These are phyloP conservation scores for Pyrus pyrifolia DNA, from an alignment of 306 rosid species.

Conservation along the genomic window DNA sequence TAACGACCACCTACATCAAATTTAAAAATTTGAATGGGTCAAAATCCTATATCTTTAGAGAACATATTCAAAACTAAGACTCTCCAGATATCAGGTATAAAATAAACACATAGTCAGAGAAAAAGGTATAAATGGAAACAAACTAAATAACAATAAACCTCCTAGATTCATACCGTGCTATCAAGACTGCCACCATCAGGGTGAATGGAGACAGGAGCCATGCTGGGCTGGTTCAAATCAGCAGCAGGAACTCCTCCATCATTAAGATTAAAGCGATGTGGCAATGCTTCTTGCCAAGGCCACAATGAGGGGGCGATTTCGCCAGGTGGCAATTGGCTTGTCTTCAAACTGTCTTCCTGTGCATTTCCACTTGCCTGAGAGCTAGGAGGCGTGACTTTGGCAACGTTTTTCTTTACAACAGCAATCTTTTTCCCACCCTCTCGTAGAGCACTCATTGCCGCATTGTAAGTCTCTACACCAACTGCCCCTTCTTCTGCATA, in stretches of 20 bases:
- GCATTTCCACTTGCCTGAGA: slow-evolving; percentile 41
- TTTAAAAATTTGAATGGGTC: slow-evolving; percentile 3
- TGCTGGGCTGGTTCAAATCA: slow-evolving; percentile 42
- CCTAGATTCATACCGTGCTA: slow-evolving; percentile 40
- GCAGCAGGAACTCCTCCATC: slow-evolving; percentile 49
- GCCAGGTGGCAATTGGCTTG: slow-evolving; percentile 26
- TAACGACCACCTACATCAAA: slow-evolving; percentile 56
- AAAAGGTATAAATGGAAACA: neutral
- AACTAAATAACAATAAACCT: neutral
- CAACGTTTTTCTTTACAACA: slow-evolving; percentile 48
- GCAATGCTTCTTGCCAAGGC: slow-evolving; percentile 60
- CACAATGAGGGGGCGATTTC: slow-evolving; percentile 40
- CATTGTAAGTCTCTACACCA: slow-evolving; percentile 55
- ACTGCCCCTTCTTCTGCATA: slow-evolving; percentile 74
- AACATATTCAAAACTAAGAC: neutral
- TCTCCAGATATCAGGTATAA: neutral
- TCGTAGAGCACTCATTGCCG: slow-evolving; percentile 47
- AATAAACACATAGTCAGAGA: neutral
- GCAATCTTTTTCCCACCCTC: slow-evolving; percentile 48
- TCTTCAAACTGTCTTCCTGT: slow-evolving; percentile 53
- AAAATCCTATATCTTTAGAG: neutral
- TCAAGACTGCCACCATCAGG: slow-evolving; percentile 43
- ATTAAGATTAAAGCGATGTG: slow-evolving; percentile 49
- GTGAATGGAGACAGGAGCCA: slow-evolving; percentile 51
- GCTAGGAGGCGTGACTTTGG: slow-evolving; percentile 35